These are phyloP conservation scores for Harringtonia aguacate DNA, from an alignment of 2,329 filamentous ascomycete genomes.

Conservation along the genomic window DNA sequence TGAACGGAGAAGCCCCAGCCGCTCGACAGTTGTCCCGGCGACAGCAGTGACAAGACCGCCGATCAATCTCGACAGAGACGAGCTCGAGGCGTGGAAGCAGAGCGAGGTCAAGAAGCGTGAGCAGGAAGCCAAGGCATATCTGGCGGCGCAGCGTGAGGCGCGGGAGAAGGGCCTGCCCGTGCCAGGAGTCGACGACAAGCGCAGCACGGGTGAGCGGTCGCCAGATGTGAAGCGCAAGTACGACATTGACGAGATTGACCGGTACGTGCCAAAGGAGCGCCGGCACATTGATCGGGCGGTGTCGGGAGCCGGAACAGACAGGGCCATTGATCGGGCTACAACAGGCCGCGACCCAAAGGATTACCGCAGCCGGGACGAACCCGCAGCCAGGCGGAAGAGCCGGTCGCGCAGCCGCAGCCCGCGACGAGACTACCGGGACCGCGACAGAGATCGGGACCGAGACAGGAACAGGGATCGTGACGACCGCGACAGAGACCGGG, in stretches of 20 bases:
- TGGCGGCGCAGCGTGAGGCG: conserved; percentile 51
- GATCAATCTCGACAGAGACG: conserved; percentile 32
- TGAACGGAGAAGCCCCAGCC: conserved; percentile 33
- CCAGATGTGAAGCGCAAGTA: conserved; percentile 29
- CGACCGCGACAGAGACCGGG: conserved; percentile 9
- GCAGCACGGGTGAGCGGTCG: conserved; percentile 29
- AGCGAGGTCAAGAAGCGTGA: conserved; percentile 52
- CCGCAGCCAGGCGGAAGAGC: conserved; percentile 2
- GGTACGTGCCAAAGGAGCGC: conserved; percentile 35
- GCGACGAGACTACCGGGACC: conserved; percentile 14
- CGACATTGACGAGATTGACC: conserved; percentile 31
- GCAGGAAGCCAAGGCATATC: conserved; percentile 53
- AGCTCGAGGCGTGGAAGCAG: conserved; percentile 46
- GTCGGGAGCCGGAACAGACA: conserved; percentile 4
- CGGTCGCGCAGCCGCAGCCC: conserved; percentile 7
- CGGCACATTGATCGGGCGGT: conserved; percentile 20
- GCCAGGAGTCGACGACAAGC: conserved; percentile 45
- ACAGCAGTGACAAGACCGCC: conserved; percentile 21
- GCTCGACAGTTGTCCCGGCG: conserved; percentile 18
- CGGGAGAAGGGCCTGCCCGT: conserved; percentile 47
- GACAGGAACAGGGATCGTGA: conserved; percentile 10
- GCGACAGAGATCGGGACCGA: conserved; percentile 19
- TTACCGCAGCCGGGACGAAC: conserved; percentile 8
- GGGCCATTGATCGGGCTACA: conserved; percentile 4
- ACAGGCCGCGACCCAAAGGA: conserved; percentile 7